Percentiles rank a stretch among this genome's conserved stretches.
Conservation (phyloP, 352 stramenopile species). For the Elongisporangium senticosum region DNA sequence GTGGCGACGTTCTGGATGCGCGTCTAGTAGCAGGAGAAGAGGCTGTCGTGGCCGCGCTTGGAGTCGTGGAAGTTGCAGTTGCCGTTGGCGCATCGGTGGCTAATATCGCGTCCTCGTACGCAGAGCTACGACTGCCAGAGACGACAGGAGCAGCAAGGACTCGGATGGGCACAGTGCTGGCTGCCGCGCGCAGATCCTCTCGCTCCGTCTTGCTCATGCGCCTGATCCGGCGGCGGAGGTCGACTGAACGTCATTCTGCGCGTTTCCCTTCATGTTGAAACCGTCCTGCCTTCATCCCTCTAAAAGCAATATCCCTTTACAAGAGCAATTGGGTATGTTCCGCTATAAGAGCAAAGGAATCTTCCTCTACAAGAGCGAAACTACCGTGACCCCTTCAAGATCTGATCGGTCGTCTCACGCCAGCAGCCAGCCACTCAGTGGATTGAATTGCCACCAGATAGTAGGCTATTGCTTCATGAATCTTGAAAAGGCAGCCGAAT, state of each 20-base stretch:
- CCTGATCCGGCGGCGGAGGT: background rate
- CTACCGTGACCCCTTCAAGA: too few relatives aligned
- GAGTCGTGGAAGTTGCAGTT: background rate
- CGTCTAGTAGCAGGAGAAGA: background rate
- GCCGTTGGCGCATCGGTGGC: background rate
- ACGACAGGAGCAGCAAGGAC: background rate
- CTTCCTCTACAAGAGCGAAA: too few relatives aligned
- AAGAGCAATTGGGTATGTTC: background rate
- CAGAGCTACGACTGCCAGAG: background rate
- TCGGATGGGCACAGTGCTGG: background rate
- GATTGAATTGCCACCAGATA: too few relatives aligned
- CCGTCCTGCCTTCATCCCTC: background rate
- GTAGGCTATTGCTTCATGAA: too few relatives aligned
- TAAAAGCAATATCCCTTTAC: background rate
- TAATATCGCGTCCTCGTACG: background rate
- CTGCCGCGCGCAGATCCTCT: background rate
- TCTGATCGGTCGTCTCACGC: too few relatives aligned
- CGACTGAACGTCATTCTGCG: background rate
- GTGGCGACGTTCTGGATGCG: constrained; percentile 8
- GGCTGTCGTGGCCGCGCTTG: background rate
- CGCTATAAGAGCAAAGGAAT: too few relatives aligned
- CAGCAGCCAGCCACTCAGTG: too few relatives aligned
- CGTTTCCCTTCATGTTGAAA: background rate
- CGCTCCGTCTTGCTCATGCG: background rate
- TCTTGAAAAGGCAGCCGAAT: too few relatives aligned